Evolutionary conservation across 1,284 basidiomycete genomes (phyloP), one percentile per base, ranked within the genome.

Genomic region (Cutaneotrichosporon dermatis): DNA sequence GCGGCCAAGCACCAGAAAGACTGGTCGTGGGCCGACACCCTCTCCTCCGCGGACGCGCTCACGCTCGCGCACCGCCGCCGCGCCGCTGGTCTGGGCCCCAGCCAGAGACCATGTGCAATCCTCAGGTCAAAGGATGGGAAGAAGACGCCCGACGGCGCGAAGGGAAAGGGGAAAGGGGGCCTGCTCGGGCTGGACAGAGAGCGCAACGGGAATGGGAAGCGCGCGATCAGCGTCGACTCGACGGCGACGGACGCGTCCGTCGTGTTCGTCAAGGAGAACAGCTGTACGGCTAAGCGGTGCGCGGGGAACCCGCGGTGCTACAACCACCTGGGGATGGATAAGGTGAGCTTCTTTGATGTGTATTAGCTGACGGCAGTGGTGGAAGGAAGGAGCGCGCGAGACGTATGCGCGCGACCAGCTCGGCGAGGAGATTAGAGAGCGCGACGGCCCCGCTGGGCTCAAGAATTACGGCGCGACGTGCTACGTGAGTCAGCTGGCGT

Each of bases 391-490:
- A 87, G 86, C 70, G 57, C 86, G 61, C 83, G 85, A 69, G 75
- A 78, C 15, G 75, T 82, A 12, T 79, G 83, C 55, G 65, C 87
- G 43, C 83, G 83, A 48, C 65, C 77, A 37, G 81, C 88, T 73
- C 86, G 89, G 48, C 65, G 64, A 81, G 9, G 71, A 81, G 50
- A 78, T 80, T 16, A 80, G 85, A 67, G 79, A 84, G 59, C 76
- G 80, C 25, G 81, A 82, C n/a, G 34, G 83, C 11, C 92, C 90
- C 15, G 87, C 92, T 15, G 92, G 92, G 16, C 77, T 95, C 58
- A 87, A 92, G 87, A 96, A 96, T 72, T 83, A 95, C 13, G 92
- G 92, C 11, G 92, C 92, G 11, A 95, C 92, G 4, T 92, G 91
- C 71, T 94, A 93, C 66, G 91, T 78, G 58, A 67, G 33, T 15